phyloP scores from a whole-genome alignment of 2,329 filamentous ascomycete species.

The Aspergillus quadrilineatus region DNA sequence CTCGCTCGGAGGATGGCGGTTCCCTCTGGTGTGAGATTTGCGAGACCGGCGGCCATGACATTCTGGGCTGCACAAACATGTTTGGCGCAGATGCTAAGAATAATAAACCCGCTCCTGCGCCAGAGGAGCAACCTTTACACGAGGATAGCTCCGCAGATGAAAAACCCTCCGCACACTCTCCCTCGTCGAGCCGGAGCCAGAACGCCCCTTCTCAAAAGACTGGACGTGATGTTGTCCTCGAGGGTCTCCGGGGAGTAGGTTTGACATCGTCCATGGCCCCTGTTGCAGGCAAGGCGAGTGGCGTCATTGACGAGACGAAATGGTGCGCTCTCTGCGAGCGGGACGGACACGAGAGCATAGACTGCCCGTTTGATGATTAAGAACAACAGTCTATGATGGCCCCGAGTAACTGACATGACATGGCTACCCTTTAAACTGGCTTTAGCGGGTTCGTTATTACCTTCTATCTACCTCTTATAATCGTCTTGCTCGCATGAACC shows the following conservation, averaged over 20 bases:
- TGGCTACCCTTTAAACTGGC: conserved; percentile 8
- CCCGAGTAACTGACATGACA: conserved; percentile 10
- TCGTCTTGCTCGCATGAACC: conserved; percentile 6
- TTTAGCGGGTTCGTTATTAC: conserved; percentile 5
- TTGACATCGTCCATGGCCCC: conserved; percentile 54
- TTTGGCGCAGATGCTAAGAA: conserved; percentile 52
- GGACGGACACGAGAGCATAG: conserved; percentile 93
- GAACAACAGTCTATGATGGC: conserved; percentile 7
- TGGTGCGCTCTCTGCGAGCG: conserved; percentile 97
- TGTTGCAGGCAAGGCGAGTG: conserved; percentile 74
- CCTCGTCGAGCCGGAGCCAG: conserved; percentile 17
- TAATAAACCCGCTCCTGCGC: conserved; percentile 14
- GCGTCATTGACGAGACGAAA: conserved; percentile 76
- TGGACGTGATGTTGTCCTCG: conserved; percentile 42
- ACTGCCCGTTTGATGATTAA: conserved; percentile 84
- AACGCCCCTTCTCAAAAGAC: conserved; percentile 35
- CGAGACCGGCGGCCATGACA: conserved; percentile 87
- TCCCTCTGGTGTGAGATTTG: conserved; percentile 93
- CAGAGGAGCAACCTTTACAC: conserved; percentile 15
- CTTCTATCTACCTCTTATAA: conserved; percentile 7
- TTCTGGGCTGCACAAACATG: conserved; percentile 91
- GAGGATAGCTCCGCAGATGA: conserved; percentile 16
- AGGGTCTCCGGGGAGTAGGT: conserved; percentile 45
- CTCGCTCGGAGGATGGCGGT: conserved; percentile 69
- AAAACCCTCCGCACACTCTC: conserved; percentile 19